Conservation (phyloP, 2,329 filamentous ascomycete genomes). For the Fusarium sp. region DNA sequence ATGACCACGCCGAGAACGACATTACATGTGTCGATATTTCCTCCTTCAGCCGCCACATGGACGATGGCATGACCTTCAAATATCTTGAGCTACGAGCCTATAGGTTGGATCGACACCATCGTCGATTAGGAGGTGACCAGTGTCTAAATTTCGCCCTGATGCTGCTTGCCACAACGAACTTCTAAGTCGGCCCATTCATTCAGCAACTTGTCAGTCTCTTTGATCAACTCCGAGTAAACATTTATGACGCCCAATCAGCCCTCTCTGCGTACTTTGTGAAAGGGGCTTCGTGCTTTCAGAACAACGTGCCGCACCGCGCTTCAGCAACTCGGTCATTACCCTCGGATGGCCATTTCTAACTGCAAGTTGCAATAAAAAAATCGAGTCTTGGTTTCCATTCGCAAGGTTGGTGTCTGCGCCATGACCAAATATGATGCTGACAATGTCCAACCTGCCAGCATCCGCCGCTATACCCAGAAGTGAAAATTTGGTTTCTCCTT, state of each 20-base stretch:
- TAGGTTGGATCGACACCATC: conserved; percentile 29
- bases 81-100: conserved; percentile 20
- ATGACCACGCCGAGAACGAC: conserved; percentile 7
- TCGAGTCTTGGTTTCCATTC: conserved; percentile 16
- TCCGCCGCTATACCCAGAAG: conserved; percentile 25
- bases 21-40: conserved; percentile 27
- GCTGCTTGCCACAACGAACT: conserved; percentile 23
- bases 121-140: conserved; percentile 19
- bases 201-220: conserved; percentile 20
- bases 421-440: conserved; percentile 33
- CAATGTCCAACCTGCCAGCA: conserved; percentile 20
- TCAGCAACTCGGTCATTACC: conserved; percentile 29
- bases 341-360: not conserved
- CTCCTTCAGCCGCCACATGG: conserved; percentile 29
- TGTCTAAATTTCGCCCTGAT: conserved; percentile 19
- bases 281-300: conserved; percentile 16
- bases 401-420: conserved; percentile 35
- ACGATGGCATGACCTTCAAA: conserved; percentile 21
- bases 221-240: conserved; percentile 23
- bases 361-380: conserved; percentile 26
- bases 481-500: conserved; percentile 16
- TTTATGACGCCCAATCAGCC: conserved; percentile 21
- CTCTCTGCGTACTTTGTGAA: conserved; percentile 21
- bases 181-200: conserved; percentile 33
- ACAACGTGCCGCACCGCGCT: conserved; percentile 25